phyloP scores from a whole-genome alignment of 805 yeast genomes.

The Candida namnaoensis region DNA sequence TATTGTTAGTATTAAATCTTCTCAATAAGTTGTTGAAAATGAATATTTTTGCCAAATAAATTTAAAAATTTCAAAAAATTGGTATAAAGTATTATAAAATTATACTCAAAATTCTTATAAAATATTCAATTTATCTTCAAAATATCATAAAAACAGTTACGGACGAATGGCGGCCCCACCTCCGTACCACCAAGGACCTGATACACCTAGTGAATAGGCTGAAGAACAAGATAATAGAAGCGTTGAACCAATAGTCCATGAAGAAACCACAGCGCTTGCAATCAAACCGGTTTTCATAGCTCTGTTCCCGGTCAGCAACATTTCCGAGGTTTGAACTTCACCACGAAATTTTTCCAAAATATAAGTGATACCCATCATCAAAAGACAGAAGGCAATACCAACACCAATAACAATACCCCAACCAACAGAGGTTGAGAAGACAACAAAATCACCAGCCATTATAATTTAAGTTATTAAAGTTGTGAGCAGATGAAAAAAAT shows the following conservation, averaged over 20 bases:
- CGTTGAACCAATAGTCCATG: slow-evolving; percentile 27
- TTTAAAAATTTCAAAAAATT: too few relatives aligned
- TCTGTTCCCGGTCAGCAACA: slow-evolving; percentile 28
- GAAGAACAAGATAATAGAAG: slow-evolving; percentile 20
- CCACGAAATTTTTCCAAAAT: slow-evolving; percentile 13
- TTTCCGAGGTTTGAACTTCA: slow-evolving; percentile 16
- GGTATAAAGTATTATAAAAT: too few relatives aligned
- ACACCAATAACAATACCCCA: slow-evolving; percentile 25
- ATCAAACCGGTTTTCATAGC: slow-evolving; percentile 26
- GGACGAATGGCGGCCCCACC: too few relatives aligned
- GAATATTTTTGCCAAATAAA: too few relatives aligned
- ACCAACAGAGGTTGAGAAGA: slow-evolving; percentile 15
- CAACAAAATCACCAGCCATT: not conserved
- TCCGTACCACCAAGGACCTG: slow-evolving; percentile 17
- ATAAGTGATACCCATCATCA: slow-evolving; percentile 17
- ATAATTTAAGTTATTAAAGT: too few relatives aligned
- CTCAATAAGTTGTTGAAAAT: too few relatives aligned
- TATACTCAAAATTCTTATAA: too few relatives aligned
- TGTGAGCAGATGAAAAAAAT: too few relatives aligned
- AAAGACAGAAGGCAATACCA: slow-evolving; percentile 21
- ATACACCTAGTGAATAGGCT: slow-evolving; percentile 24
- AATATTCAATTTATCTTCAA: too few relatives aligned
- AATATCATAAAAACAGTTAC: too few relatives aligned
- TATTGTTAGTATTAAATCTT: too few relatives aligned
- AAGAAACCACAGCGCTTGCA: slow-evolving; percentile 26